Evolutionary conservation across 2,329 filamentous ascomycete species (phyloP), one percentile per base, ranked within the genome.

Genomic region (Thermothelomyces thermophilus): DNA sequence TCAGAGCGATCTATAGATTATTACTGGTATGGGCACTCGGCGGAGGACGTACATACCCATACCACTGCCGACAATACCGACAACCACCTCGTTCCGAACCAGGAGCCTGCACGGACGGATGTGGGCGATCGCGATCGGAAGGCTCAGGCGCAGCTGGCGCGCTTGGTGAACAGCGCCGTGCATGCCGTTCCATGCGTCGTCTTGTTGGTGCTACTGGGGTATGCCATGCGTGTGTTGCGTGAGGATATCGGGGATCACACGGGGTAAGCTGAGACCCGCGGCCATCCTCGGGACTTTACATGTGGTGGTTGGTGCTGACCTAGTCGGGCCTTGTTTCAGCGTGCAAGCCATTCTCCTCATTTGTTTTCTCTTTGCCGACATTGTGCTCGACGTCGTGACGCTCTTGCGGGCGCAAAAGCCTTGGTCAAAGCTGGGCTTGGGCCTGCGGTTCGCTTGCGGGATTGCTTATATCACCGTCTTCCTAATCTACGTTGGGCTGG

Each of bases 391-490:
- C 53, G 53, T 67, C 35, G 55, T 62, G 48, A 64, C 64, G 20
- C 63, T 71, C 24, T 57, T 61, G 13, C 58, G 63, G 40, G 56
- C 62, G 36, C 59, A 64, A 44, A 59, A 52, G 33, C 58, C 59
- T 8, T 67, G 66, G 62, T 58, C 62, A 7, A 60, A 58, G 26
- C 64, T 64, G 59, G 59, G 62, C n/a, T 56, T 70, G 3, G 30
- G 64, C 6, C 42, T 63, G 10, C 64, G 68, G 22, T 55, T 64
- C 4, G 14, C 63, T 19, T 58, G 64, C 20, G 67, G 67, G 4
- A 46, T 63, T 14, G 59, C 59, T 16, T 67, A 70, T 41, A 52
- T 71, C n/a, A 60, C 62, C 16, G 48, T 68, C 24, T 66, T 71
- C 43, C 52, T 67, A 41, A 60, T 63, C n/a, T 69, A 68, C 40